A percentile compares a stretch with the other conserved stretches of the same genome.
Evolutionary conservation across 106 monocot genomes (phyloP).

Genomic region (Acanthochlamys bracteata): DNA sequence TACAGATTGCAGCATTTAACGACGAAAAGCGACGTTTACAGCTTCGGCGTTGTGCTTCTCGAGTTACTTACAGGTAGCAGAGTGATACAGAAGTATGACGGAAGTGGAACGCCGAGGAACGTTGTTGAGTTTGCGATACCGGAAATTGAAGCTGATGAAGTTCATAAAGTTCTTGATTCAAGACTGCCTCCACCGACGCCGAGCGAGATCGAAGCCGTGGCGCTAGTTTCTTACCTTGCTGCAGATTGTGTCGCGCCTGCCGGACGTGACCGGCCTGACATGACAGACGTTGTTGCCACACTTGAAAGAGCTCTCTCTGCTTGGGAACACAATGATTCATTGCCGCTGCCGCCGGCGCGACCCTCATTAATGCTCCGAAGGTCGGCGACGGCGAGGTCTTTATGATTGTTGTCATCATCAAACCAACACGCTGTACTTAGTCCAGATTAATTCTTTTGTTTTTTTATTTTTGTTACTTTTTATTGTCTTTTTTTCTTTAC

Average conservation of each 20-base stretch:
- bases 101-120: slow-evolving; percentile 42
- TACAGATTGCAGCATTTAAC: slow-evolving; percentile 39
- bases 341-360: background rate
- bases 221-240: slow-evolving; percentile 49
- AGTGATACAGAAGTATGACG: slow-evolving; percentile 47
- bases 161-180: slow-evolving; percentile 43
- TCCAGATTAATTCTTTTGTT: no score
- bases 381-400: background rate
- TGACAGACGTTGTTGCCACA: slow-evolving; percentile 51
- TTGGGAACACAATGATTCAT: background rate
- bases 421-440: background rate
- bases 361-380: background rate
- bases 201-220: slow-evolving; percentile 65
- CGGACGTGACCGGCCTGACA: slow-evolving; percentile 60
- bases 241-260: slow-evolving; percentile 53
- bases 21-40: slow-evolving; percentile 59
- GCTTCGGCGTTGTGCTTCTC: slow-evolving; percentile 43
- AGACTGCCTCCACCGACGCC: slow-evolving; percentile 48
- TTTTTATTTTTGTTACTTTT: no score
- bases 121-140: slow-evolving; percentile 76
- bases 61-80: slow-evolving; percentile 44
- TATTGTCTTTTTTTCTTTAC: no score
- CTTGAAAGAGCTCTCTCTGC: background rate
- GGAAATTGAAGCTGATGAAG: slow-evolving; percentile 39
- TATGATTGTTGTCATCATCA: background rate